phyloP scores from a whole-genome alignment of 805 yeast genomes.

The Metschnikowia kofuensis region DNA sequence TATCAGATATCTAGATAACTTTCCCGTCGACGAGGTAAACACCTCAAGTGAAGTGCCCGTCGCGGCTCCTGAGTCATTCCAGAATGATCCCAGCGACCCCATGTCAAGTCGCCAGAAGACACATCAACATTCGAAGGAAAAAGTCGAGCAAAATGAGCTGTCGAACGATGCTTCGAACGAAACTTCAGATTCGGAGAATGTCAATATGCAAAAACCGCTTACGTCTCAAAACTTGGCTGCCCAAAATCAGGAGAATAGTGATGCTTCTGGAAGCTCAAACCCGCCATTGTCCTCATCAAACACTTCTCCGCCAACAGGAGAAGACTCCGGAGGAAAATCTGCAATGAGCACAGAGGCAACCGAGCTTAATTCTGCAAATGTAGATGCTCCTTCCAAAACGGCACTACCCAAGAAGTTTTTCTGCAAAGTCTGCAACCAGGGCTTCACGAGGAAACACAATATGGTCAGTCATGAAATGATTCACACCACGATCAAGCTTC shows the following conservation, averaged over 20 bases:
- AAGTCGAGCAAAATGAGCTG: conserved; percentile 16
- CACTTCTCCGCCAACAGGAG: conserved; percentile 11
- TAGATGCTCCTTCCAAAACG: neutral
- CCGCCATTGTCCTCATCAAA: neutral
- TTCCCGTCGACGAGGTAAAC: conserved; percentile 7
- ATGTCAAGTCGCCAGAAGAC: neutral
- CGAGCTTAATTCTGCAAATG: neutral
- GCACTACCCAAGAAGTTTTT: conserved; percentile 32
- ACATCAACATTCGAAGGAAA: conserved; percentile 9
- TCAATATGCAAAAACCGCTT: conserved; percentile 4
- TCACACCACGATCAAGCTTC: conserved; percentile 65
- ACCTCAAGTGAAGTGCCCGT: neutral
- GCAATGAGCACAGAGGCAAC: conserved; percentile 1
- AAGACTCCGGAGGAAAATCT: conserved; percentile 2
- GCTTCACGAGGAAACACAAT: conserved; percentile 71
- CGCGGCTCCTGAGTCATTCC: conserved; percentile 6
- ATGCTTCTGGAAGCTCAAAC: neutral
- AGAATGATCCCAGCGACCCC: neutral
- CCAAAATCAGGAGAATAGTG: conserved; percentile 1
- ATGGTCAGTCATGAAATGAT: conserved; percentile 69
- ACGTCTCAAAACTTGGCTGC: conserved; percentile 5
- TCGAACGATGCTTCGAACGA: conserved; percentile 20
- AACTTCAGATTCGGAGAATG: conserved; percentile 18
- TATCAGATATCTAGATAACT: conserved; percentile 13
- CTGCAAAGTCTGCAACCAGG: conserved; percentile 60